A percentile compares a stretch with the other conserved stretches of the same genome.
phyloP scores from a whole-genome alignment of 2,329 filamentous ascomycete species.

The Tolypocladium pustulatum region DNA sequence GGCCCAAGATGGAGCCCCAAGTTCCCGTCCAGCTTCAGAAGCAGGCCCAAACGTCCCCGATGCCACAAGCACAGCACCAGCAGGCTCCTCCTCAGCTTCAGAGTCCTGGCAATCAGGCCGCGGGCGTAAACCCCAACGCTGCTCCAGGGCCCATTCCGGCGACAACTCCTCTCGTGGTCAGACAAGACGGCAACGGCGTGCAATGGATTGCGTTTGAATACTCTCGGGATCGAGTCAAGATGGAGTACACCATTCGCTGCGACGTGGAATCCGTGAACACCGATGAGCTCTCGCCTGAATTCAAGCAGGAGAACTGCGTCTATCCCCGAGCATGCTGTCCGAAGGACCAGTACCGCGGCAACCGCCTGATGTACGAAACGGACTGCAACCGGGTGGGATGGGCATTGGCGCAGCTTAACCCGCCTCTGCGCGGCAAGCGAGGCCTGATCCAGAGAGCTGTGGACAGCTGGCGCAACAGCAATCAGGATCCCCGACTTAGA shows the following conservation, averaged over 20 bases:
- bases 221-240: conserved; percentile 92
- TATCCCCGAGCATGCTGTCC: conserved; percentile 90
- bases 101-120: conserved; percentile 23
- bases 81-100: conserved; percentile 27
- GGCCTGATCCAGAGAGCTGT: conserved; percentile 94
- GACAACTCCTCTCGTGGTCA: conserved; percentile 85
- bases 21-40: conserved; percentile 53
- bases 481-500: conserved; percentile 83
- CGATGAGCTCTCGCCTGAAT: conserved; percentile 72
- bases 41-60: conserved; percentile 30
- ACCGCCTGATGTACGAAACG: conserved; percentile 90
- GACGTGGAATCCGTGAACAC: conserved; percentile 95
- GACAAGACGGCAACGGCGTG: conserved; percentile 91
- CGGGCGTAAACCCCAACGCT: conserved; percentile 72
- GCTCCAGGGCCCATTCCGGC: conserved; percentile 94
- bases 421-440: conserved; percentile 81
- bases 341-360: conserved; percentile 94
- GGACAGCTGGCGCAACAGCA: conserved; percentile 98
- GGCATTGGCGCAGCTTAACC: conserved; percentile 89
- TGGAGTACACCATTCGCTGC: conserved; percentile 98
- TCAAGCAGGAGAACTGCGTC: conserved; percentile 97
- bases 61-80: conserved; percentile 25
- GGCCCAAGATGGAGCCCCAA: conserved; percentile 53
- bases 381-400: conserved; percentile 99
- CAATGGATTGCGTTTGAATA: conserved; percentile 99